Conservation (phyloP, 177 flowering plant species). For the Vitis hybrid region DNA sequence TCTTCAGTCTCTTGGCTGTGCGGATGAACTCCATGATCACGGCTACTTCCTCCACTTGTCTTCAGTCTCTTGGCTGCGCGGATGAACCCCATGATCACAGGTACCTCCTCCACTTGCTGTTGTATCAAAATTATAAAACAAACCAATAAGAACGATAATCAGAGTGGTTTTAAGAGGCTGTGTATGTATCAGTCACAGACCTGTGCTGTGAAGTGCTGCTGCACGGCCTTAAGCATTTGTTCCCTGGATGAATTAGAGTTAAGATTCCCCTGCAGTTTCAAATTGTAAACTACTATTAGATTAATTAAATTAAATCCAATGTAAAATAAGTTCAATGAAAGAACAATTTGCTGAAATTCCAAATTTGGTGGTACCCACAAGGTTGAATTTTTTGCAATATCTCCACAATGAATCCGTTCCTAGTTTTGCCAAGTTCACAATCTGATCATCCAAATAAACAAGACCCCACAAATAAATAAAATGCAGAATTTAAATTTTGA, state of each 20-base stretch:
- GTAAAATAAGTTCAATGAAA: no score
- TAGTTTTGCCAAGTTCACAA: slow-evolving; percentile 65
- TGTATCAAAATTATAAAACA: slow-evolving; percentile 8
- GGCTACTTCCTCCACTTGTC: slow-evolving; percentile 2
- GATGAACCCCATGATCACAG: slow-evolving; percentile 65
- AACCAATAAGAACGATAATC: neutral
- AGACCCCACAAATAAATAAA: neutral
- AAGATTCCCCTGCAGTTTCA: slow-evolving; percentile 33
- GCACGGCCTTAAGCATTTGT: slow-evolving; percentile 59
- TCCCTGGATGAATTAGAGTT: slow-evolving; percentile 57
- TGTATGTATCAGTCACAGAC: slow-evolving; percentile 23
- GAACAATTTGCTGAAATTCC: no score
- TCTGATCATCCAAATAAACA: slow-evolving; percentile 31
- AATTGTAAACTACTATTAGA: no score
- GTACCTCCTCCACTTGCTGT: slow-evolving; percentile 63
- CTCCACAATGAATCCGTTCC: slow-evolving; percentile 75
- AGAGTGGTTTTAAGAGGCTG: neutral
- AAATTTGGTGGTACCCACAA: slow-evolving; percentile 45
- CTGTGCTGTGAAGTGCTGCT: slow-evolving; percentile 76
- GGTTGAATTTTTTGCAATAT: slow-evolving; percentile 66
- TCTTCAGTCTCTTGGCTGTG: no score
- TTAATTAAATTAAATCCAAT: no score
- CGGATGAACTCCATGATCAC: neutral
- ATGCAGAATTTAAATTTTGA: neutral
- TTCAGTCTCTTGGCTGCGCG: slow-evolving; percentile 61